Conservation (phyloP, 306 rosid species). For the Dryas drummondii region DNA sequence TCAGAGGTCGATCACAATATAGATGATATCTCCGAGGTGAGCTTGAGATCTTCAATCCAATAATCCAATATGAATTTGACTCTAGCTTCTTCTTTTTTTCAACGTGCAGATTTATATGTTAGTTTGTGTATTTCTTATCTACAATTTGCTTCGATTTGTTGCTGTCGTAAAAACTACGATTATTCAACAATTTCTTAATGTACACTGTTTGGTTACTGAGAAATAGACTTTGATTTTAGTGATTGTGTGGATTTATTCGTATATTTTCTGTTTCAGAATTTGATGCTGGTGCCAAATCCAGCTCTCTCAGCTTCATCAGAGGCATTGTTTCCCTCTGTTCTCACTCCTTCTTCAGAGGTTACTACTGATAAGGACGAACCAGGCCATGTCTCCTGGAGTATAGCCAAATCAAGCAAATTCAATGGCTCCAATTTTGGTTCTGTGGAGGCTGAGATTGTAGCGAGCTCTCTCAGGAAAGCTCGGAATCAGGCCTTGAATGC, state of each 20-base stretch:
- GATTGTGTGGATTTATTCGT: neutral
- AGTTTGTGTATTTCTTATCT: neutral
- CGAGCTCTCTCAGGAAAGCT: constrained; percentile 35
- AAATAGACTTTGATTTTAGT: neutral
- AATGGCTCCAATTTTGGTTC: constrained; percentile 9
- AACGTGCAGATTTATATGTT: neutral
- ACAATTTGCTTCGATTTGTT: neutral
- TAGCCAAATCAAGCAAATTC: neutral
- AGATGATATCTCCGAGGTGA: neutral
- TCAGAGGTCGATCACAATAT: neutral
- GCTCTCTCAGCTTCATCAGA: constrained; percentile 1
- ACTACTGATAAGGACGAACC: neutral
- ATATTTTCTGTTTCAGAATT: neutral
- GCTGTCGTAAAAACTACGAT: neutral
- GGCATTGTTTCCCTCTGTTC: neutral
- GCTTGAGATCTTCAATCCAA: neutral
- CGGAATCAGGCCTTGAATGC: constrained; percentile 36
- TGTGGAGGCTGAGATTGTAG: constrained; percentile 39
- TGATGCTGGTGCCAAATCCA: neutral
- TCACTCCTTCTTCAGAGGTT: constrained; percentile 11
- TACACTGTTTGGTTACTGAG: neutral
- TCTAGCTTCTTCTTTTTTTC: neutral
- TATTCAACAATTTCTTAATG: neutral
- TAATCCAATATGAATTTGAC: neutral
- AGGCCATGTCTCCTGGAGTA: neutral